Evolutionary conservation across 1,139 yeast genomes (phyloP).

Genomic region (Diutina ranongensis): DNA sequence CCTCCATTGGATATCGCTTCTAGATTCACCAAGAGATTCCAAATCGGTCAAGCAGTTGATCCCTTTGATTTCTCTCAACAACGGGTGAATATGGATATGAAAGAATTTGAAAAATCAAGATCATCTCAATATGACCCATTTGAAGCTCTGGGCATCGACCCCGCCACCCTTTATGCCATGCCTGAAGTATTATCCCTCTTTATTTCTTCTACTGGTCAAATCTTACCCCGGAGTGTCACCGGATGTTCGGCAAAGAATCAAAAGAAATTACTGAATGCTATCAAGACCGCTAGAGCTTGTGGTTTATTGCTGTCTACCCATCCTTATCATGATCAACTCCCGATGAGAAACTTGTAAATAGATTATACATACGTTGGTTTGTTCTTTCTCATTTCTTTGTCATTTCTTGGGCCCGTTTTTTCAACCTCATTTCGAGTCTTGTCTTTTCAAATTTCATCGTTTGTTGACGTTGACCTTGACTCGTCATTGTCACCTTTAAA

Average conservation of each 20-base stretch:
- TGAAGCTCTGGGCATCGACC: constrained; percentile 47
- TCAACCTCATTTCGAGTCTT: constrained; percentile 32
- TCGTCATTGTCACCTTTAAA: constrained; percentile 22
- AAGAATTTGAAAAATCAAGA: constrained; percentile 8
- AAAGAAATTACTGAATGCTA: constrained; percentile 51
- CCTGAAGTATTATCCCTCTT: constrained; percentile 53
- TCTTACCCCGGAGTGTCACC: constrained; percentile 55
- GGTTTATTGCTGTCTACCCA: constrained; percentile 21
- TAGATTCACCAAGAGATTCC: constrained; percentile 29
- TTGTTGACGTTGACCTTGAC: constrained; percentile 12
- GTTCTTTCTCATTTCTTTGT: background rate
- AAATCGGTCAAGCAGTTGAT: constrained; percentile 41
- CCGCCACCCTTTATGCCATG: constrained; percentile 52
- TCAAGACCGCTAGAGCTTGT: constrained; percentile 56
- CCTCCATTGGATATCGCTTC: constrained; percentile 19
- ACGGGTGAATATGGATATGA: constrained; percentile 28
- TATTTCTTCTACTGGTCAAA: constrained; percentile 53
- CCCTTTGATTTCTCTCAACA: constrained; percentile 67
- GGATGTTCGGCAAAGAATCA: constrained; percentile 54
- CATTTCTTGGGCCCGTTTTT: constrained; percentile 28
- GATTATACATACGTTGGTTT: no score
- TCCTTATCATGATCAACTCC: background rate
- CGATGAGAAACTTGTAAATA: background rate
- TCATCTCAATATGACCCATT: constrained; percentile 26
- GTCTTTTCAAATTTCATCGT: constrained; percentile 32